Evolutionary conservation across 225 moss, liverwort and hornwort species (phyloP), one percentile per base, ranked within the genome.

Genomic region (Sphagnum contortum): DNA sequence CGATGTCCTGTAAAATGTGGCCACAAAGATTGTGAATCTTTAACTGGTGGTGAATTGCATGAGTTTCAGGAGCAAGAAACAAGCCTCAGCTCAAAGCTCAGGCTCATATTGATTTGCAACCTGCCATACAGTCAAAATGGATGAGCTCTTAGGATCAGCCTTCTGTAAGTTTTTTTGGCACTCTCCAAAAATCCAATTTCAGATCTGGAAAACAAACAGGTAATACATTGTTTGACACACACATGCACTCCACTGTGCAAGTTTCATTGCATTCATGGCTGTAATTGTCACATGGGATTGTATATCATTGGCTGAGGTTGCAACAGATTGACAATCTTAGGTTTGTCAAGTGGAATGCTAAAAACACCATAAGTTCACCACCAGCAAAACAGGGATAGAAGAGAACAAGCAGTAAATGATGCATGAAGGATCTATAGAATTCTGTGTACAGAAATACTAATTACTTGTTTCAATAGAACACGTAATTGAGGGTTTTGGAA

Each of bases 1-100:
- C 71, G 77, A 50, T 76, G 68, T 5, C 79, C 85, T 78, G 73
- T 49, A 47, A 61, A 49, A 69, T 49, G 68, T 53, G 44, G 5
- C 55, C 50, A 12, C 9, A n/a, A 13, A 58, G 12, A 57, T 11
- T 9, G 5, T 11, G 56, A 57, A 57, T 4, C 29, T 29, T 29
- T 29, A 29, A 29, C 29, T 29, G 29, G 29, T 29, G 29, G 29
- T 29, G 29, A 29, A 29, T 29, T 29, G 29, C 29, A 29, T 29
- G 29, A 29, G 29, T 29, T 29, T 29, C 29, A 29, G n/a, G n/a
- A 29, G 29, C 29, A 29, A 29, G 29, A 29, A 29, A 29, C 29
- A 29, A 29, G 29, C 29, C 29, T 29, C 29, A 29, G 29, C 29
- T 29, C 29, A 29, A 29, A 29, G 29, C 29, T 29, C 56, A 57